These are phyloP conservation scores for Coemansia sp. DNA, from an alignment of 192 early-diverging fungal species.

Conservation along the genomic window DNA sequence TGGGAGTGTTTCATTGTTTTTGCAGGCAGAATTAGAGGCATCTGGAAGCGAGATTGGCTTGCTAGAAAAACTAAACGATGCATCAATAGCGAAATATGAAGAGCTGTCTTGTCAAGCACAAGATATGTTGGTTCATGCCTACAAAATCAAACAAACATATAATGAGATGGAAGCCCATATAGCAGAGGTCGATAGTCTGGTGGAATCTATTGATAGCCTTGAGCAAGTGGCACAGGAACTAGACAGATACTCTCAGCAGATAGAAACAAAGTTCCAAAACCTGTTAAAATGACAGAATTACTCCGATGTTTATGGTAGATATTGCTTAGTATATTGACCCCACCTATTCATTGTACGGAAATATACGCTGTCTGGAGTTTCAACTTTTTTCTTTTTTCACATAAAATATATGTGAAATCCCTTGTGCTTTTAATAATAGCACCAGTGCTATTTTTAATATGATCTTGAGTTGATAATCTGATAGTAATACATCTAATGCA, in stretches of 20 bases:
- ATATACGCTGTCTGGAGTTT: too few species aligned
- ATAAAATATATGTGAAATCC: too few species aligned
- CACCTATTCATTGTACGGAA: too few species aligned
- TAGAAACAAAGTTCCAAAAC: slow-evolving; percentile 46
- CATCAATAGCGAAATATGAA: slow-evolving; percentile 51
- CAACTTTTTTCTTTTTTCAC: too few species aligned
- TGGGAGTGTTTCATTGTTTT: slow-evolving; percentile 37
- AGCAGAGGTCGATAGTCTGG: slow-evolving; percentile 34
- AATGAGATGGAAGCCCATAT: slow-evolving; percentile 52
- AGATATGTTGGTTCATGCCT: slow-evolving; percentile 53
- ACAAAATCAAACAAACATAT: slow-evolving; percentile 53
- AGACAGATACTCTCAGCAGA: slow-evolving; percentile 43
- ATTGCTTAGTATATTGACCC: too few species aligned
- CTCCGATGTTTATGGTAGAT: background rate
- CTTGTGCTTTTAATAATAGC: too few species aligned
- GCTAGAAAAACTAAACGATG: slow-evolving; percentile 51
- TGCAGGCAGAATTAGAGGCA: slow-evolving; percentile 49
- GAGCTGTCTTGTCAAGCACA: slow-evolving; percentile 52
- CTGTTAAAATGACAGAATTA: slow-evolving; percentile 19
- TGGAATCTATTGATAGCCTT: slow-evolving; percentile 34
- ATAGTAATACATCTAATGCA: too few species aligned
- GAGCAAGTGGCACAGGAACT: slow-evolving; percentile 45
- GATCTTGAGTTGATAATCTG: too few species aligned
- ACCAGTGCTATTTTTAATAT: too few species aligned
- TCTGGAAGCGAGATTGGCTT: slow-evolving; percentile 36